Evolutionary conservation across 73 alveolate genomes (phyloP).

Genomic region (Blepharisma japonicum): DNA sequence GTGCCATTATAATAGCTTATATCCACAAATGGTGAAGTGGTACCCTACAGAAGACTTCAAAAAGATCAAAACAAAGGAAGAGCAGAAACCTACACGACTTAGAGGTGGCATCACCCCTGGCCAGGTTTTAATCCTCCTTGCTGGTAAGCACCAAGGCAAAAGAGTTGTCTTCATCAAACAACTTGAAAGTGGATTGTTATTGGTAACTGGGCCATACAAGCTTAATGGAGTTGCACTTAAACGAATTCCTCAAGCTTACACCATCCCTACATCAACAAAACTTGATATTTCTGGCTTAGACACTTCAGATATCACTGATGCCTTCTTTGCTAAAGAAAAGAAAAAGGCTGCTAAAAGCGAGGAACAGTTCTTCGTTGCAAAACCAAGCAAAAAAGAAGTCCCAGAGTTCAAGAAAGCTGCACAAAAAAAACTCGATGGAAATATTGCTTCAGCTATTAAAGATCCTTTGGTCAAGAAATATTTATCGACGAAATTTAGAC

Average conservation of each 20-base stretch:
- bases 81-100: constrained; percentile 64
- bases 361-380: background rate
- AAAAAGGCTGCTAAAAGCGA: background rate
- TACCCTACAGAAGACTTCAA: constrained; percentile 29
- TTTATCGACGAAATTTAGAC: background rate
- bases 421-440: constrained; percentile 3
- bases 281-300: constrained; percentile 60
- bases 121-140: constrained; percentile 73
- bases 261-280: constrained; percentile 82
- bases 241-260: constrained; percentile 85
- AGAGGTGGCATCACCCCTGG: constrained; percentile 80
- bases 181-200: constrained; percentile 80
- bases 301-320: background rate
- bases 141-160: constrained; percentile 94
- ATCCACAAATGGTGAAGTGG: constrained; percentile 25
- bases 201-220: constrained; percentile 96
- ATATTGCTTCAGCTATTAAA: background rate
- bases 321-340: background rate
- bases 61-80: background rate
- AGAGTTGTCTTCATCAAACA: constrained; percentile 92
- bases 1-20: no score
- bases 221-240: constrained; percentile 91
- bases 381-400: background rate
- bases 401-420: constrained; percentile 7
- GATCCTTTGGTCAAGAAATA: constrained; percentile 13